These are phyloP conservation scores for Leccinum subgranulosum DNA, from an alignment of 768 basidiomycete species.

Conservation along the genomic window DNA sequence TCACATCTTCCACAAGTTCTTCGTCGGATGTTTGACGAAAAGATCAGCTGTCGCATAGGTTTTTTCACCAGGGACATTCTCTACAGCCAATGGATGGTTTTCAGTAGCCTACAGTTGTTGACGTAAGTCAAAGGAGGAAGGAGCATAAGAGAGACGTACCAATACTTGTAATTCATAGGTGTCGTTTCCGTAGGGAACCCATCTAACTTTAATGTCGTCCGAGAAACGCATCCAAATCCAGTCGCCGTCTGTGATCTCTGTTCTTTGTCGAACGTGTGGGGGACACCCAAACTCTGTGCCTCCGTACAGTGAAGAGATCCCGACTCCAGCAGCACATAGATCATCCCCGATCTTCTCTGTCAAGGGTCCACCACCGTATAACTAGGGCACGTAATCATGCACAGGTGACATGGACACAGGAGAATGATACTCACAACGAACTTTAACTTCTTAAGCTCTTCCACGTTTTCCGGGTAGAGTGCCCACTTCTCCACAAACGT, in stretches of 20 bases:
- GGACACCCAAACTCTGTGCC: constrained; percentile 20
- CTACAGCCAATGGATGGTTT: constrained; percentile 2
- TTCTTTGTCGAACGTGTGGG: not conserved
- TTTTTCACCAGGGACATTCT: constrained; percentile 36
- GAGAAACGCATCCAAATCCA: constrained; percentile 13
- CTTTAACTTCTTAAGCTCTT: constrained; percentile 16
- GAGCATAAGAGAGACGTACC: constrained; percentile 18
- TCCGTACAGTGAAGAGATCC: constrained; percentile 13
- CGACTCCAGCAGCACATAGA: constrained; percentile 17
- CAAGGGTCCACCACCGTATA: constrained; percentile 14
- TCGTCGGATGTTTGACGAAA: constrained; percentile 43
- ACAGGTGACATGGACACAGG: not conserved
- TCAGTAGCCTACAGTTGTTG: constrained; percentile 1
- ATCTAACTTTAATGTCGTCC: constrained; percentile 22
- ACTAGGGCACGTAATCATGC: not conserved
- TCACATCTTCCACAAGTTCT: constrained; percentile 43
- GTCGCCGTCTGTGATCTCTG: constrained; percentile 13
- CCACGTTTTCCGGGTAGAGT: constrained; percentile 7
- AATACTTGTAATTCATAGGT: constrained; percentile 36
- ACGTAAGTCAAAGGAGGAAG: not conserved
- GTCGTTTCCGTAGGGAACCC: constrained; percentile 30
- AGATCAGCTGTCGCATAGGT: constrained; percentile 41
- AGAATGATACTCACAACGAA: constrained; percentile 14
- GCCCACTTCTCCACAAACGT: constrained; percentile 18
- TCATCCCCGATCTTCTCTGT: constrained; percentile 11